phyloP scores from a whole-genome alignment of 768 basidiomycete genomes.

The Glaciozyma antarctica region DNA sequence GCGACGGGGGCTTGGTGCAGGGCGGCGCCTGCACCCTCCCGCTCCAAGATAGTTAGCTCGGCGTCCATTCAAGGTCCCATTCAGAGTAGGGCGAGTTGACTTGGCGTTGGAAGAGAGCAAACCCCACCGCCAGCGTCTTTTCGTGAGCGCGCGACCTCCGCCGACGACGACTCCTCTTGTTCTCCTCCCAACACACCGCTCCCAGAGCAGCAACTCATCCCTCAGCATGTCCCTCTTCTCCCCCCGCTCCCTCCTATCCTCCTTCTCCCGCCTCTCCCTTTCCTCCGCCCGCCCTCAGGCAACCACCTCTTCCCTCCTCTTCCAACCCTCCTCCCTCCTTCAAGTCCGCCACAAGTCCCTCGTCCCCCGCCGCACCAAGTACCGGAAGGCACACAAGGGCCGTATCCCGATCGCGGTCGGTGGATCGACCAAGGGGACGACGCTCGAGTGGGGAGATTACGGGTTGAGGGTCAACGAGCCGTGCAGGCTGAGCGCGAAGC shows the following conservation, averaged over 20 bases:
- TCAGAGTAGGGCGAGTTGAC: too few species aligned
- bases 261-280: slow-evolving; percentile 25
- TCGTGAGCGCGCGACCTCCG: neutral
- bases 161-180: neutral
- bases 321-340: neutral
- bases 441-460: slow-evolving; percentile 82
- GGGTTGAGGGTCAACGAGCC: slow-evolving; percentile 76
- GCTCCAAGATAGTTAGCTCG: neutral
- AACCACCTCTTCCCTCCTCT: neutral
- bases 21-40: neutral
- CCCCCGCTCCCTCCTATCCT: slow-evolving; percentile 32
- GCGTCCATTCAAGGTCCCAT: neutral
- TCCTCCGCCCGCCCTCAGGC: neutral
- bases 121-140: too few species aligned
- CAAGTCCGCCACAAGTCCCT: slow-evolving; percentile 40
- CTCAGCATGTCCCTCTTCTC: slow-evolving; percentile 7
- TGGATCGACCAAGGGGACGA: slow-evolving; percentile 86
- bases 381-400: slow-evolving; percentile 83
- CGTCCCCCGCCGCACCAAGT: slow-evolving; percentile 72
- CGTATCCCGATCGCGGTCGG: slow-evolving; percentile 73
- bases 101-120: too few species aligned
- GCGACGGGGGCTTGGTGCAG: too few species aligned
- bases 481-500: slow-evolving; percentile 73
- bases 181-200: neutral
- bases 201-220: neutral